These are phyloP conservation scores for Carnegiea gigantea DNA, from an alignment of 179 eudicot species.

Conservation along the genomic window DNA sequence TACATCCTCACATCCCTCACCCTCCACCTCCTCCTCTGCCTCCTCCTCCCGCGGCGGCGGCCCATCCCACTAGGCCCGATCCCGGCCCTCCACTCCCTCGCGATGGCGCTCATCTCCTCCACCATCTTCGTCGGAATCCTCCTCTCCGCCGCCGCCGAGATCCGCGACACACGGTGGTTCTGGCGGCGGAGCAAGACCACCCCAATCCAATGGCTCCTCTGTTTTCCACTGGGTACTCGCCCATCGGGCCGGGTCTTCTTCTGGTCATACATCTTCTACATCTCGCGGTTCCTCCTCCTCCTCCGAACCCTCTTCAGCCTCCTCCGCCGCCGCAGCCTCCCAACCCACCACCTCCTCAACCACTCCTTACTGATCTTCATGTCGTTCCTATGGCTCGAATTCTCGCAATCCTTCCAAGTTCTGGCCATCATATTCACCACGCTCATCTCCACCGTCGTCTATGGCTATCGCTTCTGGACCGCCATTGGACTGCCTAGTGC, in stretches of 20 bases:
- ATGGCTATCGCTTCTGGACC: conserved; percentile 89
- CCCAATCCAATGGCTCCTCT: conserved; percentile 73
- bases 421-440: conserved; percentile 66
- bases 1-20: conserved; percentile 37
- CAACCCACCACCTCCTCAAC: conserved; percentile 51
- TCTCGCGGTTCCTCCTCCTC: conserved; percentile 69
- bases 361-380: conserved; percentile 56
- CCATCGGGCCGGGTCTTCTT: conserved; percentile 95
- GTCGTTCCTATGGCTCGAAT: conserved; percentile 85
- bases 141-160: conserved; percentile 73
- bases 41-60: conserved; percentile 28
- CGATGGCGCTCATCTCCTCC: conserved; percentile 65
- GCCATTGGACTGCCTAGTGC: conserved; percentile 67
- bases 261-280: conserved; percentile 82
- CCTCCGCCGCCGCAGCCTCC: conserved; percentile 40
- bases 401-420: conserved; percentile 79
- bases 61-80: conserved; percentile 72
- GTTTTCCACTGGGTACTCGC: conserved; percentile 79
- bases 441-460: conserved; percentile 51
- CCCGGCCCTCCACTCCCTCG: conserved; percentile 73
- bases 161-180: conserved; percentile 74
- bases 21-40: conserved; percentile 39
- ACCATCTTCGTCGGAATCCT: conserved; percentile 70
- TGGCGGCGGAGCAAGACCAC: conserved; percentile 67
- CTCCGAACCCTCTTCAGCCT: conserved; percentile 50